A percentile compares a stretch with the other conserved stretches of the same genome.
These are phyloP conservation scores for Phytophthora brassicae DNA, from an alignment of 352 stramenopile genomes.

Conservation along the genomic window DNA sequence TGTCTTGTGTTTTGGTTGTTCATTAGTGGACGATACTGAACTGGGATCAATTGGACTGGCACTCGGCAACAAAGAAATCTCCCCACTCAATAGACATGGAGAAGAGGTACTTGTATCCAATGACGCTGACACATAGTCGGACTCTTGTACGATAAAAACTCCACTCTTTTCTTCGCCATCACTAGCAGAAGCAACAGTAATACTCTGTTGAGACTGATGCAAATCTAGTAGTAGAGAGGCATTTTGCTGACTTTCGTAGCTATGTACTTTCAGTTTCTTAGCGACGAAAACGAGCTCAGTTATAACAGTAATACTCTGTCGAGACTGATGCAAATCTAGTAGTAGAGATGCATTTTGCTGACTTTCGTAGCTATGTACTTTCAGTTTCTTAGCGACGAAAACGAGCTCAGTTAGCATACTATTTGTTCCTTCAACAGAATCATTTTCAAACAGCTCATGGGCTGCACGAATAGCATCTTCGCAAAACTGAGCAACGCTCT, in stretches of 20 bases:
- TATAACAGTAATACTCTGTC: background rate
- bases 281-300: constrained; percentile 24
- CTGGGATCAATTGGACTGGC: constrained; percentile 6
- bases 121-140: constrained; percentile 18
- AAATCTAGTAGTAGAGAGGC: constrained; percentile 20
- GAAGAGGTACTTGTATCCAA: constrained; percentile 23
- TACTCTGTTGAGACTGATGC: constrained; percentile 12
- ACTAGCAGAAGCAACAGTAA: constrained; percentile 8
- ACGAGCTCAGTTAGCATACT: constrained; percentile 30
- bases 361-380: constrained; percentile 18
- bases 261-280: constrained; percentile 16
- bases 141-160: background rate
- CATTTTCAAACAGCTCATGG: constrained; percentile 10
- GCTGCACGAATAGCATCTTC: constrained; percentile 24
- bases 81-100: constrained; percentile 17
- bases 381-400: constrained; percentile 17
- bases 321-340: constrained; percentile 24
- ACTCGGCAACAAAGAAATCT: constrained; percentile 8
- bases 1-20: background rate
- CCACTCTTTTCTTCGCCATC: constrained; percentile 13
- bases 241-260: constrained; percentile 20
- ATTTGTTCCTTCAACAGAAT: background rate
- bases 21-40: constrained; percentile 9
- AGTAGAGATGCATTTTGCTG: constrained; percentile 16
- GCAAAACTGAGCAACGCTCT: constrained; percentile 20